phyloP scores from a whole-genome alignment of 163 green algal genomes.

The Scenedesmus sp. region DNA sequence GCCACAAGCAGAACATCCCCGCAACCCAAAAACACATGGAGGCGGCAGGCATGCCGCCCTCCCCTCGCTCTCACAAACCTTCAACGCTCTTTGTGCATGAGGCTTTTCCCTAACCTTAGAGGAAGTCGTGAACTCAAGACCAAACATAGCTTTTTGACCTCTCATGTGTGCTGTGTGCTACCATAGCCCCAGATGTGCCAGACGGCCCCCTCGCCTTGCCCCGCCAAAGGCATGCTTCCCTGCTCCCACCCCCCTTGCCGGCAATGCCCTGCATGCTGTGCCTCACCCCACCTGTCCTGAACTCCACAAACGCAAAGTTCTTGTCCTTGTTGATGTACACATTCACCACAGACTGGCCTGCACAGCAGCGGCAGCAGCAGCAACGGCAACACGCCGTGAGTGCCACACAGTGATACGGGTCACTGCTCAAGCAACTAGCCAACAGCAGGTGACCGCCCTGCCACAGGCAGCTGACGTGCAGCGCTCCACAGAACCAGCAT shows the following conservation, averaged over 20 bases:
- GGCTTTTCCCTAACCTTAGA: no score
- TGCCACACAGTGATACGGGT: background rate
- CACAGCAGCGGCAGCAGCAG: background rate
- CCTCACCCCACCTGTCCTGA: conserved; percentile 84
- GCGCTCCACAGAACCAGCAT: background rate
- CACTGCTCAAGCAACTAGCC: no score
- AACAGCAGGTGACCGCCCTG: no score
- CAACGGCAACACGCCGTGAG: background rate
- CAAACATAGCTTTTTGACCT: no score
- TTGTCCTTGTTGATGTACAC: conserved; percentile 99
- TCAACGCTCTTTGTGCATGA: no score
- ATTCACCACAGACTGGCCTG: conserved; percentile 92
- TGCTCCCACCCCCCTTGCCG: background rate
- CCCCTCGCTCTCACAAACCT: no score
- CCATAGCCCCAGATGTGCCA: background rate
- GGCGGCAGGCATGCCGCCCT: background rate
- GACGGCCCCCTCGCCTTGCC: no score
- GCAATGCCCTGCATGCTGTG: background rate
- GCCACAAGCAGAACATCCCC: conserved; percentile 8
- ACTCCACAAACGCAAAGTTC: conserved; percentile 99
- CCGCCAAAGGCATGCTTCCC: background rate
- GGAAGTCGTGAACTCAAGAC: no score
- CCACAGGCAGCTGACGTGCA: no score
- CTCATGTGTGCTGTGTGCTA: background rate
- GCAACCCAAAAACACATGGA: background rate